phyloP scores from a whole-genome alignment of 495 filamentous ascomycete species.

The Aspergillus mulundensis region DNA sequence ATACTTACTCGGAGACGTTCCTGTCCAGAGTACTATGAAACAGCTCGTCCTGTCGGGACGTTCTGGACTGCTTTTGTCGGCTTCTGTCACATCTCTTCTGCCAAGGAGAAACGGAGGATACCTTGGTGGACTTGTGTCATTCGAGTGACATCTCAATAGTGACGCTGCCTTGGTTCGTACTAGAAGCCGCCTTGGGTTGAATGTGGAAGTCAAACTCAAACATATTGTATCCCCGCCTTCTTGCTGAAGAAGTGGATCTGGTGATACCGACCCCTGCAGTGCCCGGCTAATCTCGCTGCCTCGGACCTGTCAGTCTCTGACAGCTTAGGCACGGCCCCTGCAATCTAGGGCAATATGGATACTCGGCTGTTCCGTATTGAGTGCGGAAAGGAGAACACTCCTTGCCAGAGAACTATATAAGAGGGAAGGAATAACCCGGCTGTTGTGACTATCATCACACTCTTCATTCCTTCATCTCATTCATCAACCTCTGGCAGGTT shows the following conservation, averaged over 20 bases:
- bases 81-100: background rate
- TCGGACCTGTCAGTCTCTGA: background rate
- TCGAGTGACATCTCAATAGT: too few species aligned
- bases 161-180: background rate
- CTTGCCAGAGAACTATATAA: background rate
- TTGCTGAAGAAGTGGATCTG: constrained; percentile 10
- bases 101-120: background rate
- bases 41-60: background rate
- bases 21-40: background rate
- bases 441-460: background rate
- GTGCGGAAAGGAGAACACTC: background rate
- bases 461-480: background rate
- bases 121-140: too few species aligned
- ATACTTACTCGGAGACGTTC: background rate
- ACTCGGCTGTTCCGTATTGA: constrained; percentile 1
- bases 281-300: background rate
- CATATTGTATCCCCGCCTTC: background rate
- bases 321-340: background rate
- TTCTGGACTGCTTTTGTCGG: background rate
- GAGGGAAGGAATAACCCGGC: background rate
- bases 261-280: background rate
- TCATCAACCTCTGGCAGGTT: constrained; percentile 1
- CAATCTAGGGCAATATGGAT: background rate
- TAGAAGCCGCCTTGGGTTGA: background rate
- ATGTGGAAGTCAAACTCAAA: background rate